phyloP scores from a whole-genome alignment of 2,329 filamentous ascomycete genomes.

The Ascochyta rabiei region DNA sequence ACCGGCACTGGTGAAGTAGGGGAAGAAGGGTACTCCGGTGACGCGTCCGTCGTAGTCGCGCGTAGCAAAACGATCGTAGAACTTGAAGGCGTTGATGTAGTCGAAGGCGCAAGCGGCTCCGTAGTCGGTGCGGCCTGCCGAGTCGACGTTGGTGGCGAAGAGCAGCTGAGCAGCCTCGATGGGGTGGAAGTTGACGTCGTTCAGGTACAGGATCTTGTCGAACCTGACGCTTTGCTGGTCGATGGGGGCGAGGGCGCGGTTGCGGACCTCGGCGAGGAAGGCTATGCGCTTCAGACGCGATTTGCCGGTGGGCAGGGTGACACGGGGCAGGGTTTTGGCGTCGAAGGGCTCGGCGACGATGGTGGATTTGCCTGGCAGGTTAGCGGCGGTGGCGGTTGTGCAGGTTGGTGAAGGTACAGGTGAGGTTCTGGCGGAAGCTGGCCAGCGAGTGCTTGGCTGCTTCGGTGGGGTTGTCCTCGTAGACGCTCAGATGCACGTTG shows the following conservation, averaged over 20 bases:
- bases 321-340: slow-evolving; percentile 61
- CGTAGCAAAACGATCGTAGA: slow-evolving; percentile 77
- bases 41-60: slow-evolving; percentile 69
- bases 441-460: slow-evolving; percentile 61
- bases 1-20: slow-evolving; percentile 66
- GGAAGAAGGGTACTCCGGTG: slow-evolving; percentile 69
- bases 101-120: slow-evolving; percentile 74
- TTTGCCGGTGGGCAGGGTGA: slow-evolving; percentile 67
- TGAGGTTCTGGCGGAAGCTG: slow-evolving; percentile 58
- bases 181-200: slow-evolving; percentile 70
- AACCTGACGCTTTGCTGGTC: slow-evolving; percentile 61
- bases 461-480: slow-evolving; percentile 71
- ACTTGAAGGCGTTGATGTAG: slow-evolving; percentile 69
- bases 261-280: slow-evolving; percentile 74
- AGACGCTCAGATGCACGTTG: slow-evolving; percentile 74
- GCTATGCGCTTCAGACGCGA: slow-evolving; percentile 73
- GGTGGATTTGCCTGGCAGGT: slow-evolving; percentile 47
- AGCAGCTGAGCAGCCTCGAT: slow-evolving; percentile 65
- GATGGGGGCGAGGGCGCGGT: slow-evolving; percentile 70
- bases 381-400: slow-evolving; percentile 13
- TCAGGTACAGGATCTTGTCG: slow-evolving; percentile 66
- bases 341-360: slow-evolving; percentile 68
- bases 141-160: slow-evolving; percentile 65
- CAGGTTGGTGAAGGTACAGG: slow-evolving; percentile 43
- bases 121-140: slow-evolving; percentile 61